Evolutionary conservation across 345 rosid species (phyloP).

Genomic region (Microthlaspi erraticum): DNA sequence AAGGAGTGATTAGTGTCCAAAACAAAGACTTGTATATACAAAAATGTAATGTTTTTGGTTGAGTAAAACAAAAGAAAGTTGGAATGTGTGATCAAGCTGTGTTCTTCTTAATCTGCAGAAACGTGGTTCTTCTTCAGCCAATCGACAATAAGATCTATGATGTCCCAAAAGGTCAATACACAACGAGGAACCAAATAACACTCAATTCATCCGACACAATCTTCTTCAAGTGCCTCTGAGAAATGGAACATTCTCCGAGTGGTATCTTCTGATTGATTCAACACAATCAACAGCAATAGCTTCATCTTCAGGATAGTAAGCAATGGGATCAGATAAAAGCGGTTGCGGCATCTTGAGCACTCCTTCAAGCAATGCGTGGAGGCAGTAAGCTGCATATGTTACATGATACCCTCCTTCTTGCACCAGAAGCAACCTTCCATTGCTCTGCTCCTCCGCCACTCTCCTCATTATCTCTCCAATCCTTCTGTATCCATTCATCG

Average conservation of each 20-base stretch:
- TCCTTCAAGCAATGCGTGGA: conserved; percentile 90
- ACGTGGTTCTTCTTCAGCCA: background rate
- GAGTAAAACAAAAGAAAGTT: too few species aligned
- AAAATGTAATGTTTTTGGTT: too few species aligned
- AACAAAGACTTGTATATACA: too few species aligned
- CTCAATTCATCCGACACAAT: conserved; percentile 12
- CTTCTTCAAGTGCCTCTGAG: conserved; percentile 53
- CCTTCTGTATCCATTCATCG: conserved; percentile 77
- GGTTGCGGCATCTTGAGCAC: conserved; percentile 63
- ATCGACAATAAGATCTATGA: background rate
- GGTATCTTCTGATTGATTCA: conserved; percentile 57
- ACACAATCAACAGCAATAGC: conserved; percentile 57
- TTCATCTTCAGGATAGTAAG: conserved; percentile 81
- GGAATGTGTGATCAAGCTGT: too few species aligned
- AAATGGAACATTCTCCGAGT: conserved; percentile 52
- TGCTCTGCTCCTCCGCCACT: conserved; percentile 57
- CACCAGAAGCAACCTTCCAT: conserved; percentile 74
- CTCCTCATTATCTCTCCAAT: conserved; percentile 58
- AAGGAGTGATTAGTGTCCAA: too few species aligned
- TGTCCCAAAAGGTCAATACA: conserved; percentile 10
- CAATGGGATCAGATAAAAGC: conserved; percentile 63
- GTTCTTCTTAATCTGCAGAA: background rate
- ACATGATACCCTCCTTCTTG: conserved; percentile 95
- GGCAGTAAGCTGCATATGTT: conserved; percentile 88
- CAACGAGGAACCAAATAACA: conserved; percentile 3